These are phyloP conservation scores for Lactifluus volemus DNA, from an alignment of 768 basidiomycete genomes.

Conservation along the genomic window DNA sequence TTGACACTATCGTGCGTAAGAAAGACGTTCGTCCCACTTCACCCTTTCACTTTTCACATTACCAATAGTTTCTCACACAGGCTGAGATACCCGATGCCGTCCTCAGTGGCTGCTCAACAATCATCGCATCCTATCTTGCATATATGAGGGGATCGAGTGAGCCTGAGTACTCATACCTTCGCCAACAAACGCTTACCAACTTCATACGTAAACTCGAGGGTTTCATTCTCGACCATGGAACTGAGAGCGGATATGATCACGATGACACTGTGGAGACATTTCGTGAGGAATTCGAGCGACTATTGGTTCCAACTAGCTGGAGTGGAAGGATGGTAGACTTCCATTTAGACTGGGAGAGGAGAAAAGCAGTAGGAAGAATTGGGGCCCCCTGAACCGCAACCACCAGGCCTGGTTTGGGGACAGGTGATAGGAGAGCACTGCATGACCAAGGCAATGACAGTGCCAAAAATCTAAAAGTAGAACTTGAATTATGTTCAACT, in stretches of 20 bases:
- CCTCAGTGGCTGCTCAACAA: constrained; percentile 49
- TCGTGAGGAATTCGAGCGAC: constrained; percentile 38
- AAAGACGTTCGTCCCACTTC: not conserved
- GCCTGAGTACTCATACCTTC: constrained; percentile 50
- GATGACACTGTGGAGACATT: constrained; percentile 31
- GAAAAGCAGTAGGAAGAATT: not conserved
- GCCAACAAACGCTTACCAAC: constrained; percentile 52
- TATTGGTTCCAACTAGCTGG: constrained; percentile 22
- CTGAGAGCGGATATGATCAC: constrained; percentile 25
- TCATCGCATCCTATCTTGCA: constrained; percentile 64
- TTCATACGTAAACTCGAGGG: constrained; percentile 53
- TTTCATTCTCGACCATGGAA: constrained; percentile 47
- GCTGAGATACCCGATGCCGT: constrained; percentile 29
- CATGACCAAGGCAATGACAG: too few relatives aligned
- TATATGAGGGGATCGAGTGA: constrained; percentile 60
- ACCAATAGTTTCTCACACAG: constrained; percentile 14
- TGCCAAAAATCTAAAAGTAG: too few relatives aligned
- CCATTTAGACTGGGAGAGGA: not conserved
- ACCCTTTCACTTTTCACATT: not conserved
- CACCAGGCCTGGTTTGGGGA: too few relatives aligned
- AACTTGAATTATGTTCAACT: too few relatives aligned
- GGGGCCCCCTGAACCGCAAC: not conserved
- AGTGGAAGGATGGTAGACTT: not conserved
- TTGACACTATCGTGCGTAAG: constrained; percentile 15
- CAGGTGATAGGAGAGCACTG: too few relatives aligned